phyloP scores from a whole-genome alignment of 345 rosid species.

The Punica granatum region DNA sequence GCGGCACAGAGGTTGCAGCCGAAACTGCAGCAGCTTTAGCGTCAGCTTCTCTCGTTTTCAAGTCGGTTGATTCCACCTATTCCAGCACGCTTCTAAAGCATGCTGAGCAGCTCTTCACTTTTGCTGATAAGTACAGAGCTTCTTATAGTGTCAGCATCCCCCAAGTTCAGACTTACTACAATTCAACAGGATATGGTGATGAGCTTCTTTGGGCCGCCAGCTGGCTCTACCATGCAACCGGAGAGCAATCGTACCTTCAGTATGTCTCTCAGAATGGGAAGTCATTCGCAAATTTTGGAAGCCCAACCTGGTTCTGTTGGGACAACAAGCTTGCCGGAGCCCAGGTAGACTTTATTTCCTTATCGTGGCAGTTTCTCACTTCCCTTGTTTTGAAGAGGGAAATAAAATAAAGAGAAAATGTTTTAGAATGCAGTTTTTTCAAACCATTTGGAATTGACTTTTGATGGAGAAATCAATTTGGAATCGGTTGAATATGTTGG shows the following conservation, averaged over 20 bases:
- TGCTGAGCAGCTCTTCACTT: conserved; percentile 72
- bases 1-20: conserved; percentile 95
- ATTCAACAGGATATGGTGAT: conserved; percentile 85
- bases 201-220: conserved; percentile 95
- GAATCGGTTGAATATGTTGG: neutral
- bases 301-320: conserved; percentile 98
- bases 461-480: neutral
- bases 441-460: neutral
- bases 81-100: conserved; percentile 74
- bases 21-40: conserved; percentile 99
- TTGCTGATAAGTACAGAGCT: conserved; percentile 62
- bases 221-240: conserved; percentile 93
- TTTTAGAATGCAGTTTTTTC: neutral
- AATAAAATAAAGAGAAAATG: neutral
- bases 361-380: neutral
- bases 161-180: conserved; percentile 55
- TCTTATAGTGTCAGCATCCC: conserved; percentile 68
- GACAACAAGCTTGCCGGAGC: conserved; percentile 93
- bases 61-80: conserved; percentile 44
- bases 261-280: conserved; percentile 59
- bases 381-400: neutral
- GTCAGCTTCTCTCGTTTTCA: conserved; percentile 87
- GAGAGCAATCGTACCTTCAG: conserved; percentile 62
- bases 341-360: conserved; percentile 43
- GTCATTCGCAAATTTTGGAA: conserved; percentile 64